Conservation (phyloP, 352 stramenopile genomes). For the Globisporangium orthogonon region DNA sequence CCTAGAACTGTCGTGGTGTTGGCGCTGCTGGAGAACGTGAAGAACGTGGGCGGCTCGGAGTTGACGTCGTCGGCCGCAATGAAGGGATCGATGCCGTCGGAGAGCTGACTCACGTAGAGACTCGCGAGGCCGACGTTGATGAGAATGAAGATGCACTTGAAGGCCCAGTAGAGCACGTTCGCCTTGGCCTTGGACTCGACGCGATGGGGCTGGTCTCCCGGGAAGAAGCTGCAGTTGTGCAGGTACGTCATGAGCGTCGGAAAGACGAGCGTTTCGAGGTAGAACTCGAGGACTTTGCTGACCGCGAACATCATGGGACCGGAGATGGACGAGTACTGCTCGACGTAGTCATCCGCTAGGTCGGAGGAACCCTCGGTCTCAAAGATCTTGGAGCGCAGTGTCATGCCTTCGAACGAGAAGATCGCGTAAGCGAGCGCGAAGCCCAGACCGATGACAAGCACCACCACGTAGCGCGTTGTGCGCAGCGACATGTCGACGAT, state of each 20-base stretch:
- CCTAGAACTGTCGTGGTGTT: neutral
- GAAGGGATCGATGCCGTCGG: conserved; percentile 9
- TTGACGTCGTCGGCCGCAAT: conserved; percentile 7
- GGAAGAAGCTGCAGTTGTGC: conserved; percentile 19
- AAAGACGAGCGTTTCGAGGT: conserved; percentile 19
- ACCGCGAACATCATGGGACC: conserved; percentile 15
- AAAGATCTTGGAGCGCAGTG: conserved; percentile 5
- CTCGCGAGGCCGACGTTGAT: conserved; percentile 19
- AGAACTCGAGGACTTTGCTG: conserved; percentile 15
- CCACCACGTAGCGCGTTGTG: conserved; percentile 14
- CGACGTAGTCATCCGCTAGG: conserved; percentile 7
- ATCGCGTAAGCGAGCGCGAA: conserved; percentile 12
- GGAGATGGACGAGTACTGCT: conserved; percentile 14
- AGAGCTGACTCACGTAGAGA: conserved; percentile 16
- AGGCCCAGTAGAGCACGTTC: conserved; percentile 14
- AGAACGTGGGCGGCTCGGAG: neutral
- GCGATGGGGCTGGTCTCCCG: conserved; percentile 18
- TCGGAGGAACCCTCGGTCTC: conserved; percentile 12
- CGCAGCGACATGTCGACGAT: conserved; percentile 19
- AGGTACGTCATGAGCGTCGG: conserved; percentile 18
- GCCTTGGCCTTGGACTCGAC: conserved; percentile 15
- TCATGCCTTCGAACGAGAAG: conserved; percentile 13
- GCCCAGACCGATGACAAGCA: conserved; percentile 14
- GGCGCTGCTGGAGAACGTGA: neutral
- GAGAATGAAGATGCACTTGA: conserved; percentile 16